phyloP scores from a whole-genome alignment of 108 stramenopile species.

The Mediolabrus comicus region DNA sequence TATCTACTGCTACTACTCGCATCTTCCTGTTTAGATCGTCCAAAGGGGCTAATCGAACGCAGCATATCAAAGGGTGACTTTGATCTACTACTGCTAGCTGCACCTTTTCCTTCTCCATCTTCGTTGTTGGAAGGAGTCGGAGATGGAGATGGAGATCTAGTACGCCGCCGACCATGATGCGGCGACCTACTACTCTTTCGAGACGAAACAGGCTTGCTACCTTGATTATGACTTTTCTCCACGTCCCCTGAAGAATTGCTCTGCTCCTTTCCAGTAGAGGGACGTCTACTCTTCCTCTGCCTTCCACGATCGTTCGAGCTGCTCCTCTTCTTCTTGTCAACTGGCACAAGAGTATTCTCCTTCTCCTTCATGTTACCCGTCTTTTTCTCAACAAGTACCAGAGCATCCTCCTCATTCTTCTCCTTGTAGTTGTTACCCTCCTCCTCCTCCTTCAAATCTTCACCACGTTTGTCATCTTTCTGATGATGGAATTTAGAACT shows the following conservation, averaged over 20 bases:
- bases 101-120: neutral
- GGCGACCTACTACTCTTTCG: too few relatives aligned
- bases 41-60: neutral
- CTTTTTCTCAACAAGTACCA: neutral
- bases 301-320: neutral
- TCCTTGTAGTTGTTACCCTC: too few relatives aligned
- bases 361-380: neutral
- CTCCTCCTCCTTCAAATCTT: too few relatives aligned
- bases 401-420: neutral
- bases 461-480: too few relatives aligned
- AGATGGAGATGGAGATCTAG: neutral
- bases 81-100: neutral
- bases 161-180: too few relatives aligned
- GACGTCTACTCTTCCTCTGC: neutral
- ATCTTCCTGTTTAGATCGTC: neutral
- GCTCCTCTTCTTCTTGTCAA: neutral
- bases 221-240: neutral
- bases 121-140: neutral
- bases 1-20: neutral
- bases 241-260: neutral
- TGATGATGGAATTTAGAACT: too few relatives aligned
- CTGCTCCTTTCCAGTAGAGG: neutral
- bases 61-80: neutral
- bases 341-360: too few relatives aligned
- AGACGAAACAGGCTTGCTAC: too few relatives aligned